Evolutionary conservation across 179 eudicot species (phyloP).

Genomic region (Dionaea muscipula): DNA sequence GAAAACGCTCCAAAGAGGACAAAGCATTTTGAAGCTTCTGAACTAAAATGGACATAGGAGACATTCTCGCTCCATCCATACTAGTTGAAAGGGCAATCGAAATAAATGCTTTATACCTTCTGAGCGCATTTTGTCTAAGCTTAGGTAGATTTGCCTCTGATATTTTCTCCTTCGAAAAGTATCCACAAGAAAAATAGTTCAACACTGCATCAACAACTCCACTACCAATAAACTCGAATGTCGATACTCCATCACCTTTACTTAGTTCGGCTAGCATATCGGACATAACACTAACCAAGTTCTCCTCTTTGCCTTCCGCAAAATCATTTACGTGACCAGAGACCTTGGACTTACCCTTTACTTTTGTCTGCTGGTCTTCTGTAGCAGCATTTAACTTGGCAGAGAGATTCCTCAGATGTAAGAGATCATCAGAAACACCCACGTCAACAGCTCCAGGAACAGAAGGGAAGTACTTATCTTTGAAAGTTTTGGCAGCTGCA

Average conservation of each 20-base stretch:
- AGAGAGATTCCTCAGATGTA: slow-evolving; percentile 75
- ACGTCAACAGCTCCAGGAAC: slow-evolving; percentile 50
- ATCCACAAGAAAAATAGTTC: slow-evolving; percentile 82
- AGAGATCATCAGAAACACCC: slow-evolving; percentile 77
- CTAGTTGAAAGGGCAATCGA: slow-evolving; percentile 54
- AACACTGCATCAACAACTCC: slow-evolving; percentile 73
- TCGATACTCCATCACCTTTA: slow-evolving; percentile 96
- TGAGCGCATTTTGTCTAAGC: slow-evolving; percentile 77
- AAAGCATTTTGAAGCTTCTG: slow-evolving; percentile 91
- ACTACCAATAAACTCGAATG: slow-evolving; percentile 98
- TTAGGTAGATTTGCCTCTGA: slow-evolving; percentile 62
- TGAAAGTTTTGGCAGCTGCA: slow-evolving; percentile 66
- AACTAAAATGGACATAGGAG: slow-evolving; percentile 64
- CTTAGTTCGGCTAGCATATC: slow-evolving; percentile 77
- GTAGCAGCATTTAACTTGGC: slow-evolving; percentile 54
- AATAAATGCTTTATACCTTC: slow-evolving; percentile 69
- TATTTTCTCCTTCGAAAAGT: slow-evolving; percentile 60
- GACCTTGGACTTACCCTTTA: slow-evolving; percentile 70
- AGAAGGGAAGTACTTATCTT: slow-evolving; percentile 75
- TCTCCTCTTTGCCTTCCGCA: slow-evolving; percentile 63
- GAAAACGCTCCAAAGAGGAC: slow-evolving; percentile 90
- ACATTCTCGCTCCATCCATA: slow-evolving; percentile 29
- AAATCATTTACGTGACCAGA: slow-evolving; percentile 34
- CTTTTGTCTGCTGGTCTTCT: slow-evolving; percentile 58
- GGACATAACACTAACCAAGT: slow-evolving; percentile 47